Evolutionary conservation across 2,329 filamentous ascomycete genomes (phyloP).

Genomic region (Coniochaeta sp.): DNA sequence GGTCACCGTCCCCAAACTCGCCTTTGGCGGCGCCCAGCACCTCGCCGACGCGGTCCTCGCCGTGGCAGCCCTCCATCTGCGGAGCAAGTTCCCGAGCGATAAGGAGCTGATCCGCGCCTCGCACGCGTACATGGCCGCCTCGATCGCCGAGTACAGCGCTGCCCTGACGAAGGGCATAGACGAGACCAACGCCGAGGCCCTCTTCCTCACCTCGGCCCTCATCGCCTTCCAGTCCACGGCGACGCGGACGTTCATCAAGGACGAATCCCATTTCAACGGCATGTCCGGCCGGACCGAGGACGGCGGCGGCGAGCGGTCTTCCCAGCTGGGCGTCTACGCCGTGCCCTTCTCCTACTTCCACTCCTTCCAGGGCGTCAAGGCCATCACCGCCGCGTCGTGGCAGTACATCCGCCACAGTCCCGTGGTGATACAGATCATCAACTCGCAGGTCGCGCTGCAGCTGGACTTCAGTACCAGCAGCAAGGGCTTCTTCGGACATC

Average conservation of each 20-base stretch:
- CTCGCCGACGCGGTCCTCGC: slow-evolving; percentile 58
- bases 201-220: slow-evolving; percentile 55
- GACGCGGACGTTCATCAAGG: slow-evolving; percentile 53
- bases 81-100: slow-evolving; percentile 49
- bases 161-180: slow-evolving; percentile 50
- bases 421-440: slow-evolving; percentile 53
- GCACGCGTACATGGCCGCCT: slow-evolving; percentile 58
- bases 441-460: slow-evolving; percentile 55
- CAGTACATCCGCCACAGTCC: slow-evolving; percentile 52
- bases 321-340: slow-evolving; percentile 34
- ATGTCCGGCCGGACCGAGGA: neutral
- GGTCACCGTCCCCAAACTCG: slow-evolving; percentile 51
- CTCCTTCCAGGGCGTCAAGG: slow-evolving; percentile 60
- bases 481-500: slow-evolving; percentile 52
- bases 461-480: slow-evolving; percentile 48
- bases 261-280: slow-evolving; percentile 28
- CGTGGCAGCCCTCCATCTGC: slow-evolving; percentile 55
- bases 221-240: slow-evolving; percentile 63
- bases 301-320: slow-evolving; percentile 6
- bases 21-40: slow-evolving; percentile 51
- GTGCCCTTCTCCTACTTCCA: slow-evolving; percentile 61
- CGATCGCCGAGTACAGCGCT: slow-evolving; percentile 52
- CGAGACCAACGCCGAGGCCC: slow-evolving; percentile 51
- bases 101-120: slow-evolving; percentile 53
- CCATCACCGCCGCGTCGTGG: slow-evolving; percentile 57